These are phyloP conservation scores for Saposhnikovia divaricata DNA, from an alignment of 129 eudicot species.

Conservation along the genomic window DNA sequence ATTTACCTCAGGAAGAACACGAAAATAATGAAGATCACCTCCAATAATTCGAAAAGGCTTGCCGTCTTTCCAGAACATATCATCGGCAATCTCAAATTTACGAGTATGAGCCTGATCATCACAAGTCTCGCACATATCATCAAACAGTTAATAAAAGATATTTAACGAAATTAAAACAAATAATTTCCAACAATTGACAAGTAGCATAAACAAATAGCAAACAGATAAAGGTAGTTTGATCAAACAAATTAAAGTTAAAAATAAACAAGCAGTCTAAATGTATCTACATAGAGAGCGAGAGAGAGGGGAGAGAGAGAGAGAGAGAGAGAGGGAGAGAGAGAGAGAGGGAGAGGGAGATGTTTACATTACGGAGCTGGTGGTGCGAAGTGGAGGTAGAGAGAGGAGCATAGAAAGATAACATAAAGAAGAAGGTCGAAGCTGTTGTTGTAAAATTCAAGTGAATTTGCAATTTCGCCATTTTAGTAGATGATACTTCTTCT, in stretches of 20 bases:
- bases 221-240: neutral
- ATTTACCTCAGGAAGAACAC: slow-evolving; percentile 68
- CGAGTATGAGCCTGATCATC: slow-evolving; percentile 29
- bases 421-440: neutral
- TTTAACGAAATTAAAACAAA: neutral
- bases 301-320: neutral
- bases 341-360: neutral
- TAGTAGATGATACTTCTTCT: neutral
- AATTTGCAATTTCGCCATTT: neutral
- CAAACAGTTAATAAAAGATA: neutral
- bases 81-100: slow-evolving; percentile 69
- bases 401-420: neutral
- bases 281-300: too few species aligned
- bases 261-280: neutral
- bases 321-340: neutral
- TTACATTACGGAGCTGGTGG: neutral
- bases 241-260: neutral
- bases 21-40: slow-evolving; percentile 92
- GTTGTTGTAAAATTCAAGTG: neutral
- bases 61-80: slow-evolving; percentile 89
- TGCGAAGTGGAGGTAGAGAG: slow-evolving; percentile 2
- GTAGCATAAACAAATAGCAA: neutral
- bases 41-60: slow-evolving; percentile 84
- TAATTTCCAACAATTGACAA: too few species aligned
- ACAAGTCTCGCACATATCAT: neutral